phyloP scores from a whole-genome alignment of 164 flowering plant species.

The Aristolochia contorta region DNA sequence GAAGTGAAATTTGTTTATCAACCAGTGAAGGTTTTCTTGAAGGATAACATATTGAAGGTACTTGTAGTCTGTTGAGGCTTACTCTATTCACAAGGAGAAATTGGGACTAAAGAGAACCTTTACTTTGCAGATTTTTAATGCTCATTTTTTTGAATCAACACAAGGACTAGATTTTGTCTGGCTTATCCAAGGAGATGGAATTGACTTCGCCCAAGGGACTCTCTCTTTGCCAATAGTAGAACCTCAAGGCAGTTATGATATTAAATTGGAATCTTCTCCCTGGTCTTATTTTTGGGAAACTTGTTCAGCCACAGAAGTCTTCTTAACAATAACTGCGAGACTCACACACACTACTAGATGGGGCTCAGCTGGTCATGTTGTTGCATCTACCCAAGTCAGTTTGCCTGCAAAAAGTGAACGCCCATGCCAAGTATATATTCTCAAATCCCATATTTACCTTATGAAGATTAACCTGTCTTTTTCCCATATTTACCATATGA shows the following conservation, averaged over 20 bases:
- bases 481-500: neutral
- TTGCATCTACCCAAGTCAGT: conserved; percentile 61
- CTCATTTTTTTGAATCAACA: conserved; percentile 56
- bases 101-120: neutral
- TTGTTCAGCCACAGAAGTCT: conserved; percentile 46
- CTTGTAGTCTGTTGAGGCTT: conserved; percentile 1
- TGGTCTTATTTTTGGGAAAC: conserved; percentile 58
- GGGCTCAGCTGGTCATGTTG: conserved; percentile 75
- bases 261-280: conserved; percentile 58
- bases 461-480: neutral
- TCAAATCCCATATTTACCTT: neutral
- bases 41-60: conserved; percentile 55
- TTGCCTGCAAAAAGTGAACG: conserved; percentile 44
- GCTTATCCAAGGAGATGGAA: conserved; percentile 67
- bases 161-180: conserved; percentile 58
- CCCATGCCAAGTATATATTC: conserved; percentile 10
- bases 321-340: conserved; percentile 53
- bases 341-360: conserved; percentile 56
- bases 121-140: conserved; percentile 52
- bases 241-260: conserved; percentile 52
- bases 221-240: conserved; percentile 48
- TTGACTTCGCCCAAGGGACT: conserved; percentile 55
- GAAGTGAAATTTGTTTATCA: conserved; percentile 89
- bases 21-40: conserved; percentile 61
- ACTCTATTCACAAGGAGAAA: neutral